Evolutionary conservation across 208 protist species (phyloP).

Genomic region (Leishmania guyanensis): DNA sequence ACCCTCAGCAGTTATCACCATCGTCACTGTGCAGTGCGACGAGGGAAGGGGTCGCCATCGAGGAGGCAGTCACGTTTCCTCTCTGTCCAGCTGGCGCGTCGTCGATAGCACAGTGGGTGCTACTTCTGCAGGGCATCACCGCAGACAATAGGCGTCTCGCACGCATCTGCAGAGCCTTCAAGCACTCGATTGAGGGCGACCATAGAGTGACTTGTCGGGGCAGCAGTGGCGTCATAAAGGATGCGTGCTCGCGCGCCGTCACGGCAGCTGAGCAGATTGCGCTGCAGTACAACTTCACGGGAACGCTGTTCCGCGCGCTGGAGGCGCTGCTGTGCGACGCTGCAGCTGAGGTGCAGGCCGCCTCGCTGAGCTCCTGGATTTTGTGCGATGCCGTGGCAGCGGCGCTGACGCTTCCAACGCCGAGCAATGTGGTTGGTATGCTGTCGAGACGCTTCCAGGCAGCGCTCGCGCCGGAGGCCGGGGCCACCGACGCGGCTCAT

Average conservation of each 20-base stretch:
- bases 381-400: constrained; percentile 24
- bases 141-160: constrained; percentile 46
- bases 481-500: neutral
- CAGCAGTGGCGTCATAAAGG: constrained; percentile 30
- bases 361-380: constrained; percentile 13
- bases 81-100: constrained; percentile 42
- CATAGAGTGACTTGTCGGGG: neutral
- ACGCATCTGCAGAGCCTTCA: constrained; percentile 26
- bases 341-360: constrained; percentile 17
- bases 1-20: neutral
- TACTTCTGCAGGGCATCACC: constrained; percentile 41
- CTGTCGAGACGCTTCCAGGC: constrained; percentile 32
- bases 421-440: constrained; percentile 12
- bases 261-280: constrained; percentile 61
- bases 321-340: constrained; percentile 29
- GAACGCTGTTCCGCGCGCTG: constrained; percentile 38
- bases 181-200: neutral
- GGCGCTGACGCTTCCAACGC: constrained; percentile 19
- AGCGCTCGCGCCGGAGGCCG: neutral
- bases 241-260: constrained; percentile 53
- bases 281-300: constrained; percentile 66
- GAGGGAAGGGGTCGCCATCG: neutral
- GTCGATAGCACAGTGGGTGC: constrained; percentile 54
- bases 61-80: constrained; percentile 15
- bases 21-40: neutral